Evolutionary conservation across 1,139 yeast species (phyloP).

Genomic region (Kodamaea plutei): DNA sequence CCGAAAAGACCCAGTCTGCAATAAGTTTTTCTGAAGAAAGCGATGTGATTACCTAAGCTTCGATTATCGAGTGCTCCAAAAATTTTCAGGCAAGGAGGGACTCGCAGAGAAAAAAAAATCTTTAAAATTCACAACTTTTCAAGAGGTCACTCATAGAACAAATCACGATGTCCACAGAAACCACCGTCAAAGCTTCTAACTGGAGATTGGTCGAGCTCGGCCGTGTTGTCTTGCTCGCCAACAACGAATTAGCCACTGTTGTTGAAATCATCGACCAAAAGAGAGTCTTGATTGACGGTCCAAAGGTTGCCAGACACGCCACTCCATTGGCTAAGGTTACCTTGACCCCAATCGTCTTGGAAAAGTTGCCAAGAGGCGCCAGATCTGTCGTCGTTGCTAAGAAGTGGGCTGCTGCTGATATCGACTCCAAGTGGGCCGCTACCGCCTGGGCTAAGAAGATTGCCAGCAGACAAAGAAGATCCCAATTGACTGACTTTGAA

Average conservation of each 20-base stretch:
- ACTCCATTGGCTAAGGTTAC: conserved; percentile 81
- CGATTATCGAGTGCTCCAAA: not conserved
- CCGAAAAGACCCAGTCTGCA: not conserved
- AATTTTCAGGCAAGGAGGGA: not conserved
- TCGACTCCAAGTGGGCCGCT: conserved; percentile 87
- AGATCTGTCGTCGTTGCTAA: conserved; percentile 80
- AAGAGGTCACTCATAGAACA: conserved; percentile 2
- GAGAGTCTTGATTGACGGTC: conserved; percentile 98
- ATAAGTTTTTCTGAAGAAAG: not conserved
- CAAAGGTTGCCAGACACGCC: conserved; percentile 92
- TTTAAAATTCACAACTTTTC: conserved; percentile 1
- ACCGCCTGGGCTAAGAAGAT: conserved; percentile 98
- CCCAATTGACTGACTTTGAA: conserved; percentile 92
- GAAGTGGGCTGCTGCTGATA: conserved; percentile 91
- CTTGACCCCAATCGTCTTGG: conserved; percentile 86
- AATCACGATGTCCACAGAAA: conserved; percentile 32
- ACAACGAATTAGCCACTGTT: conserved; percentile 82
- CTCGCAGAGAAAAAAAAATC: conserved; percentile 1
- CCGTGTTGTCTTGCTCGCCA: conserved; percentile 92
- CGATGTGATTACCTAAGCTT: not conserved
- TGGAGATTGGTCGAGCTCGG: conserved; percentile 99
- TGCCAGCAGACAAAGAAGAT: conserved; percentile 90
- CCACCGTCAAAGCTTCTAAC: conserved; percentile 93
- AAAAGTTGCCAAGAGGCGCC: conserved; percentile 90
- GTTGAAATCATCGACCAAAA: conserved; percentile 99